These are phyloP conservation scores for Stipa capillata DNA, from an alignment of 176 grass and related monocot genomes.

Conservation along the genomic window DNA sequence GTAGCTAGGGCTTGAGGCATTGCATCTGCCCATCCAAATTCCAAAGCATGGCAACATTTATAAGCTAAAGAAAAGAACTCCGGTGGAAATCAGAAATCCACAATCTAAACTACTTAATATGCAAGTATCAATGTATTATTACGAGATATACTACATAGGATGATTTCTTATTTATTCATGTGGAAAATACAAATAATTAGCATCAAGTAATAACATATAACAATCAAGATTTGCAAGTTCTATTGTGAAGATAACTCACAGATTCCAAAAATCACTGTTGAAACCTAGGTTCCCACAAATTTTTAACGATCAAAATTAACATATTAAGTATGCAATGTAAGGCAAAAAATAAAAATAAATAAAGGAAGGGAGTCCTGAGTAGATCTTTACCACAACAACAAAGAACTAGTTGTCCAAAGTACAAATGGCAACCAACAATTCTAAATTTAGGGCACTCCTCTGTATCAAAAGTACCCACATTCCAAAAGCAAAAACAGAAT, in stretches of 20 bases:
- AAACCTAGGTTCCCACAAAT: neutral
- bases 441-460: neutral
- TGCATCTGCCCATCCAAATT: neutral
- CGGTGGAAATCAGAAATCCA: too few species aligned
- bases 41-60: neutral
- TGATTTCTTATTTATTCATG: neutral
- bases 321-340: neutral
- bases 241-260: neutral
- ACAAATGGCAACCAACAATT: neutral
- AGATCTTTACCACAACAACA: neutral
- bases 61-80: too few species aligned
- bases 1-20: too few species aligned
- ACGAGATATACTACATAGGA: neutral
- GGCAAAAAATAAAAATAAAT: neutral
- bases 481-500: neutral
- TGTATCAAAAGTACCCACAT: neutral
- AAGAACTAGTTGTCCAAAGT: neutral
- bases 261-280: neutral
- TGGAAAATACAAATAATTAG: neutral
- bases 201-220: conserved; percentile 1
- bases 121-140: neutral
- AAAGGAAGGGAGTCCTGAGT: neutral
- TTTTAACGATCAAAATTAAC: neutral
- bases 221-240: neutral
- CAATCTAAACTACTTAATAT: too few species aligned